Evolutionary conservation across 345 rosid genomes (phyloP), one percentile per base, ranked within the genome.

Genomic region (Citrus hindsii): DNA sequence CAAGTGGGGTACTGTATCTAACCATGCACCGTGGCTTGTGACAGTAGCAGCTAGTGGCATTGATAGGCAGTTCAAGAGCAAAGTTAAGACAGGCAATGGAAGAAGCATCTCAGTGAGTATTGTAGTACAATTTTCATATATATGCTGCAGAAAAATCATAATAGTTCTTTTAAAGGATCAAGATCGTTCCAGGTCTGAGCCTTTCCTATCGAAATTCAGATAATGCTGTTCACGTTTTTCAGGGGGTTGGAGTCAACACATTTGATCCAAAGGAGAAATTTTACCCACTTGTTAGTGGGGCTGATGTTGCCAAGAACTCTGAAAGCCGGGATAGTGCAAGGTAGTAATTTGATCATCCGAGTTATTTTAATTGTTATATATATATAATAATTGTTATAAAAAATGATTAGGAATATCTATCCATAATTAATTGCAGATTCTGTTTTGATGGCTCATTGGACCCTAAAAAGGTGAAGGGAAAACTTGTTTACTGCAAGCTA

Each of bases 1-100:
- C 0, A 70, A 56, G 55, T 48, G 81, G 28, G 90, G 79, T 4
- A 77, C 79, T 3, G 87, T 95, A 8, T 79, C 82, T 9, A 95
- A 95, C 85, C 91, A 90, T 53, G 94, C 97, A 8, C 99, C 99
- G 3, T 95, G 98, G 99, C 78, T 93, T 19, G 22, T 95, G 71
- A 95, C 99, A 0, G 98, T 91, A 42, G 99, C 93, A 0, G 99
- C 99, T 16, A 93, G 93, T 10, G 93, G 93, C 9, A 93, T 89
- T 16, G 90, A 95, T 71, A 76, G 99, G 81, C 82, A 82, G 60
- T 95, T 95, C 76, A 81, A 67, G 85, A 95, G 94, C 84, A 84
- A 76, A 74, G 81, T 95, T 53, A 84, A 80, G 78, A 74, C 92
- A 53, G 98, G 96, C 3, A 91, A 88, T 73, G 97, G 97, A 7